Conservation (phyloP, 176 grass and related monocot genomes). For the Pharus latifolius region DNA sequence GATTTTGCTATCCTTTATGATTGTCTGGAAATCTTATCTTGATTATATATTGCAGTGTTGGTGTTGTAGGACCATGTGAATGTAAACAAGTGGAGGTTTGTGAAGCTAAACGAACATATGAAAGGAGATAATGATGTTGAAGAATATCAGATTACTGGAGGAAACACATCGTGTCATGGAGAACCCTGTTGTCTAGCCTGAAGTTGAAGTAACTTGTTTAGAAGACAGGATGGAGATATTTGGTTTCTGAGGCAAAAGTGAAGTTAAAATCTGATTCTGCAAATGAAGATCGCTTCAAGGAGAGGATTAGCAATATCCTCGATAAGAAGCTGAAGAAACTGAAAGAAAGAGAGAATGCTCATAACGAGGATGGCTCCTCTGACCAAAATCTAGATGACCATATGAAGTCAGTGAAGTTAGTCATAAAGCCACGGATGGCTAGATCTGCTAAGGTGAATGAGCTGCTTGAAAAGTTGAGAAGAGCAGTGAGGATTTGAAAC, state of each 20-base stretch:
- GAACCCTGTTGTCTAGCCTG: constrained; percentile 12
- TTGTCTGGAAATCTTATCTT: not conserved
- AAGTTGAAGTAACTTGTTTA: constrained; percentile 19
- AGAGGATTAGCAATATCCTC: constrained; percentile 46
- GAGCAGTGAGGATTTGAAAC: constrained; percentile 52
- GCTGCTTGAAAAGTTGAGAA: constrained; percentile 55
- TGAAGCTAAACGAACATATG: constrained; percentile 77
- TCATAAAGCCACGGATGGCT: constrained; percentile 23
- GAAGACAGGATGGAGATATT: constrained; percentile 48
- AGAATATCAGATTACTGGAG: constrained; percentile 60
- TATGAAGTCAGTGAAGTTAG: not conserved
- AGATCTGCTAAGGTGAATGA: constrained; percentile 40
- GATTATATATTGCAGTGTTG: not conserved
- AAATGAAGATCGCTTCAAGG: constrained; percentile 36
- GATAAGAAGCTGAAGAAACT: constrained; percentile 64
- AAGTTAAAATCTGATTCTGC: constrained; percentile 51
- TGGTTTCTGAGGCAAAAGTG: constrained; percentile 54
- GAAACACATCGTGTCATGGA: constrained; percentile 51
- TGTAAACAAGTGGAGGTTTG: constrained; percentile 81
- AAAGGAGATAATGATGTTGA: constrained; percentile 73
- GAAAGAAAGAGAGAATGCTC: constrained; percentile 7
- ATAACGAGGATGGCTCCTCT: constrained; percentile 20
- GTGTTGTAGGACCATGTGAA: constrained; percentile 38
- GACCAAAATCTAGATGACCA: constrained; percentile 23
- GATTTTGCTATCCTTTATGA: not conserved